Evolutionary conservation across 2,329 filamentous ascomycete species (phyloP).

Genomic region (Colletotrichum eleusines): DNA sequence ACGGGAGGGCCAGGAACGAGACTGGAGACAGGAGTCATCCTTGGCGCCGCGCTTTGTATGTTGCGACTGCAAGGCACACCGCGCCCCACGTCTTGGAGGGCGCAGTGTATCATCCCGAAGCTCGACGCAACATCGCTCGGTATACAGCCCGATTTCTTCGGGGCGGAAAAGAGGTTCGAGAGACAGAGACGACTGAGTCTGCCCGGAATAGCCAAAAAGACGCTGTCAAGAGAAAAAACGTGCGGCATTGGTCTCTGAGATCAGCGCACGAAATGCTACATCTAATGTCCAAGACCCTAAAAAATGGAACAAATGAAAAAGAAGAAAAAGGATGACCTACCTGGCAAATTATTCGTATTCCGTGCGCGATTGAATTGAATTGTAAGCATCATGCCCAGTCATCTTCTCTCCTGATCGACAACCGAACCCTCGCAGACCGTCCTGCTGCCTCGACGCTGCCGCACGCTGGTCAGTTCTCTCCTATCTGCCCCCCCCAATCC

Average conservation of each 20-base stretch:
- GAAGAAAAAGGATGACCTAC: neutral
- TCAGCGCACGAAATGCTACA: conserved; percentile 32
- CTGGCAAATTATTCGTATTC: neutral
- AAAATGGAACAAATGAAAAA: neutral
- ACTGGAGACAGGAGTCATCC: conserved; percentile 26
- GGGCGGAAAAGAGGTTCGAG: neutral
- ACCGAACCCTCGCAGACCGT: neutral
- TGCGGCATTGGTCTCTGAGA: conserved; percentile 21
- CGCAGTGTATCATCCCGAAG: conserved; percentile 37
- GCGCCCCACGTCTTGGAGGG: conserved; percentile 3
- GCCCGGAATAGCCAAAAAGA: conserved; percentile 14
- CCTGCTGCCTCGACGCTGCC: neutral
- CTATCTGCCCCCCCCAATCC: neutral
- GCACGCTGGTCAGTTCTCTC: neutral
- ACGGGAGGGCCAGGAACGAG: conserved; percentile 1
- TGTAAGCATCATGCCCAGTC: neutral
- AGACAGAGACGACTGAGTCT: conserved; percentile 5
- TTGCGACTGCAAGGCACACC: neutral
- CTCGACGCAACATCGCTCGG: conserved; percentile 25
- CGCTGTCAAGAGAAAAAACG: conserved; percentile 28
- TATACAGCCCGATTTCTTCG: conserved; percentile 4
- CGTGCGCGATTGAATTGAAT: neutral
- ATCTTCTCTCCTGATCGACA: neutral
- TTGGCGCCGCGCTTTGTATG: conserved; percentile 10
- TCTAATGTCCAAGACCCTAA: conserved; percentile 34